Percentiles rank a stretch among this genome's conserved stretches.
phyloP scores from a whole-genome alignment of 495 filamentous ascomycete genomes.

The Penicillium malachiteum region DNA sequence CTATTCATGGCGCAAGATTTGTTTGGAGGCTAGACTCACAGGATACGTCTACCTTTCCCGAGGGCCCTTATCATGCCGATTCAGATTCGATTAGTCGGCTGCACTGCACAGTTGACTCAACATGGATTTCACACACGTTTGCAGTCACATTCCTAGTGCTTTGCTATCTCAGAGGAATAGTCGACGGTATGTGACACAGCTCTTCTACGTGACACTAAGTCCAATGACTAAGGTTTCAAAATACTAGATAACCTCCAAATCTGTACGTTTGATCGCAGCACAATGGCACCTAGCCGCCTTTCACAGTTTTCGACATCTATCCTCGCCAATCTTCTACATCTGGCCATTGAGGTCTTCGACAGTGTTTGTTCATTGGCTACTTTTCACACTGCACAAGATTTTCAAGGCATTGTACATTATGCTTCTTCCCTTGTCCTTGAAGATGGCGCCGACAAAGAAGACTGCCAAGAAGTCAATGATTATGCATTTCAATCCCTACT shows the following conservation, averaged over 20 bases:
- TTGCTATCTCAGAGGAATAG: slow-evolving; percentile 17
- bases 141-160: slow-evolving; percentile 17
- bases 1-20: slow-evolving; percentile 3
- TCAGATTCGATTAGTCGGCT: slow-evolving; percentile 8
- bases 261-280: neutral
- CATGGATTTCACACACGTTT: slow-evolving; percentile 25
- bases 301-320: slow-evolving; percentile 8
- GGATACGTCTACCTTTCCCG: slow-evolving; percentile 10
- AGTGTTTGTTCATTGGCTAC: slow-evolving; percentile 8
- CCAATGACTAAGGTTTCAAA: neutral
- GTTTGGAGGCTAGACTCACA: slow-evolving; percentile 15
- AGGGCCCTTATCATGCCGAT: slow-evolving; percentile 13
- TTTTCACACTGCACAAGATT: slow-evolving; percentile 20
- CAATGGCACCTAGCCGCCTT: neutral
- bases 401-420: slow-evolving; percentile 20
- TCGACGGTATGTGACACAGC: slow-evolving; percentile 9
- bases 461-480: slow-evolving; percentile 8
- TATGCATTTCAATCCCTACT: slow-evolving; percentile 16
- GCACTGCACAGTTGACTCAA: slow-evolving; percentile 19
- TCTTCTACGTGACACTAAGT: neutral
- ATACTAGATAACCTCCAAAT: slow-evolving; percentile 11
- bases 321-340: slow-evolving; percentile 13
- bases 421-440: slow-evolving; percentile 16
- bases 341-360: slow-evolving; percentile 18
- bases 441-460: neutral